Evolutionary conservation across 179 eudicot species (phyloP), one percentile per base, ranked within the genome.

Genomic region (Silene noctiflora): DNA sequence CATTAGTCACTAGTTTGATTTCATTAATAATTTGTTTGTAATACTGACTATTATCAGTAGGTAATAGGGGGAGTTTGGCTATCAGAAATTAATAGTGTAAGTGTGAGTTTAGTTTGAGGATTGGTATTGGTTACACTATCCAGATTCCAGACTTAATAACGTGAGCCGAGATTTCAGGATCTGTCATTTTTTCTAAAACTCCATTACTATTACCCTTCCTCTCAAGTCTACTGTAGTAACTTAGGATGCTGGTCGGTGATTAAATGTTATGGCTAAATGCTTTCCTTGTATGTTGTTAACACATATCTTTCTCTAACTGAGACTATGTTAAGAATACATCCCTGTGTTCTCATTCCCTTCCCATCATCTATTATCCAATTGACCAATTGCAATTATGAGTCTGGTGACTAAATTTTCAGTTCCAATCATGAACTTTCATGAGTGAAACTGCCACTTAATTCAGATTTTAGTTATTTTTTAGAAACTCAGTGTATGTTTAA

Each of bases 301-400:
- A 16, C 9, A 27, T 67, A 14, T 67, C 51, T 21, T 35, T 67
- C 27, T 65, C 69, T 29, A 14, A 11, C 24, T 35, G 9, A 33
- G 56, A 20, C 72, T 42, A 20, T 68, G 29, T 10, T 68, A 8
- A 68, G 72, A 68, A 35, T 39, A 68, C 51, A 21, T 69, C 33
- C 58, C 16, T 4, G 29, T 69, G 12, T 69, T 69, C n/a, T 27
- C 73, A 69, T 24, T 48, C 22, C 19, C 59, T 69, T 51, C 60
- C 13, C 35, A 48, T 51, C 61, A 24, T 22, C 24, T 70, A 24
- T 68, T 25, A 1, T 14, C 27, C 17, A 22, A 12, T 14, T 3
- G 33, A 65, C 69, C n/a, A 13, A 31, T 33, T n/a, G 24, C 0
- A 35, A 67, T 67, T 67, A 33, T 13, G 13, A 67, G 24, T 67